These are phyloP conservation scores for Naganishia antarctica DNA, from an alignment of 768 basidiomycete species.

Conservation along the genomic window DNA sequence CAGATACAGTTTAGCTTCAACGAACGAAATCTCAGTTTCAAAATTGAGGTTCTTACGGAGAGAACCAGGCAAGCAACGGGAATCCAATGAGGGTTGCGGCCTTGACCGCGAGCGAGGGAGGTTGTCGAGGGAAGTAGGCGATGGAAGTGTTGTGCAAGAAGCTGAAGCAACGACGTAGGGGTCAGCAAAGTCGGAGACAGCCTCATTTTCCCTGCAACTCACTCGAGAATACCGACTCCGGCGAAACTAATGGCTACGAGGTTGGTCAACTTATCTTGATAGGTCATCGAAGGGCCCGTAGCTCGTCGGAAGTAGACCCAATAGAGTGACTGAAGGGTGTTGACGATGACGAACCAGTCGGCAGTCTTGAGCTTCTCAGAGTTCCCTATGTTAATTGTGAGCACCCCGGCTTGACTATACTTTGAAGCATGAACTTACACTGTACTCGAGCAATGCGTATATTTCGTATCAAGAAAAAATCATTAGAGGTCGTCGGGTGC, in stretches of 20 bases:
- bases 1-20: no score
- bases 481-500: no score
- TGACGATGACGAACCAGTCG: conserved; percentile 42
- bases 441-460: no score
- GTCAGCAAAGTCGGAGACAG: neutral
- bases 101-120: conserved; percentile 38
- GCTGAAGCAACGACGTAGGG: neutral
- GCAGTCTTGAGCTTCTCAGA: conserved; percentile 40
- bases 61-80: conserved; percentile 35
- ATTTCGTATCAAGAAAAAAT: no score
- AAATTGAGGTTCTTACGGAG: no score
- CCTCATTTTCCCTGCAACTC: neutral
- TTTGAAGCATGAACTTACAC: no score
- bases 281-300: conserved; percentile 32
- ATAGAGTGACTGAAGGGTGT: conserved; percentile 41
- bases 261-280: conserved; percentile 42
- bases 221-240: conserved; percentile 36
- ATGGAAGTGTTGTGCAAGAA: conserved; percentile 43
- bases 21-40: no score
- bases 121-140: conserved; percentile 37
- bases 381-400: conserved; percentile 36
- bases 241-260: conserved; percentile 43
- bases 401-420: no score
- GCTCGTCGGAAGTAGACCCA: conserved; percentile 38
- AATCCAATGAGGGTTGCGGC: conserved; percentile 34